These are phyloP conservation scores for Lecanosticta acicola DNA, from an alignment of 2,329 filamentous ascomycete genomes.

Conservation along the genomic window DNA sequence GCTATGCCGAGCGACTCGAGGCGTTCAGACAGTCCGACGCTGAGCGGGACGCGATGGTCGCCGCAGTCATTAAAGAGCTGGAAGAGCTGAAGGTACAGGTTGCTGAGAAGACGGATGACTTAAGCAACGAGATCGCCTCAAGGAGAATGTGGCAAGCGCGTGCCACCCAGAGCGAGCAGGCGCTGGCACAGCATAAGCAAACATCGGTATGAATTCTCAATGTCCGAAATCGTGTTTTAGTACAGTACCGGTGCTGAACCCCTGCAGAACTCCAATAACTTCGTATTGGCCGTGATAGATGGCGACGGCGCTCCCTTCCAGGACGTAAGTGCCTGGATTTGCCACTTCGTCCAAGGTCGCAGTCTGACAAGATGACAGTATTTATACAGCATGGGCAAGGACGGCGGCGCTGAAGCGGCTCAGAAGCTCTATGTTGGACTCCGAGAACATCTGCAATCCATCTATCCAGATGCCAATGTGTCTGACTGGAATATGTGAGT, in stretches of 20 bases:
- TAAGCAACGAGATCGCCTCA: conserved; percentile 34
- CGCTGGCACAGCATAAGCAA: conserved; percentile 22
- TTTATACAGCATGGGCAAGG: conserved; percentile 37
- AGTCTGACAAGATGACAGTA: conserved; percentile 13
- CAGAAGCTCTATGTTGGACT: conserved; percentile 40
- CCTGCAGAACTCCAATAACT: conserved; percentile 34
- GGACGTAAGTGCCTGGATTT: conserved; percentile 23
- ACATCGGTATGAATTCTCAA: conserved; percentile 19
- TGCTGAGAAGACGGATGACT: conserved; percentile 33
- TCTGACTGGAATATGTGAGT: conserved; percentile 38
- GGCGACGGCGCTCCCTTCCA: conserved; percentile 46
- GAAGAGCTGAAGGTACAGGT: conserved; percentile 31
- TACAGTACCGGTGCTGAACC: no score
- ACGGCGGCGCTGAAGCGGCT: conserved; percentile 45
- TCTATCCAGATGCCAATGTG: conserved; percentile 36
- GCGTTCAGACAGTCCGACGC: conserved; percentile 30
- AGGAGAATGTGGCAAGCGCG: conserved; percentile 33
- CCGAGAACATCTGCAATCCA: conserved; percentile 36
- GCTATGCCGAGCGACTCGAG: conserved; percentile 26
- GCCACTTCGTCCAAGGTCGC: not conserved
- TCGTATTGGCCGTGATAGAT: conserved; percentile 44
- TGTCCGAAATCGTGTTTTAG: no score
- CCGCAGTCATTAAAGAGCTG: conserved; percentile 29
- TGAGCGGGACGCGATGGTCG: conserved; percentile 29
- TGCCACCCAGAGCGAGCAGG: conserved; percentile 19